These are phyloP conservation scores for Daucus carota DNA, from an alignment of 129 eudicot species.

Conservation along the genomic window DH1_v3.0 NC_030384.2:45160501-45161000, in stretches of 20 bases:
- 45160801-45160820: conserved; percentile 61
- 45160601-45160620: conserved; percentile 67
- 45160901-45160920: conserved; percentile 44
- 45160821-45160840: conserved; percentile 52
- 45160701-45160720: conserved; percentile 43
- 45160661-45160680: conserved; percentile 34
- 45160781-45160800: conserved; percentile 55
- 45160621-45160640: conserved; percentile 54
- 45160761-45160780: conserved; percentile 68
- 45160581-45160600: conserved; percentile 48
- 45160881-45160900: conserved; percentile 46
- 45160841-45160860: conserved; percentile 74
- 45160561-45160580: conserved; percentile 54
- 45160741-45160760: conserved; percentile 71
- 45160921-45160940: conserved; percentile 52
- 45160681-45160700: conserved; percentile 40
- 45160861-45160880: conserved; percentile 61
- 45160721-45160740: conserved; percentile 58
- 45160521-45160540: conserved; percentile 42
- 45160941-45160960: conserved; percentile 55
- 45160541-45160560: conserved; percentile 54
- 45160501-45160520: conserved; percentile 39
- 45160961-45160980: conserved; percentile 55
- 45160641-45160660: conserved; percentile 51
- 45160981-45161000: conserved; percentile 47